Evolutionary conservation across 169 alveolate genomes (phyloP).

Genomic region (Babesia divergens): DNA sequence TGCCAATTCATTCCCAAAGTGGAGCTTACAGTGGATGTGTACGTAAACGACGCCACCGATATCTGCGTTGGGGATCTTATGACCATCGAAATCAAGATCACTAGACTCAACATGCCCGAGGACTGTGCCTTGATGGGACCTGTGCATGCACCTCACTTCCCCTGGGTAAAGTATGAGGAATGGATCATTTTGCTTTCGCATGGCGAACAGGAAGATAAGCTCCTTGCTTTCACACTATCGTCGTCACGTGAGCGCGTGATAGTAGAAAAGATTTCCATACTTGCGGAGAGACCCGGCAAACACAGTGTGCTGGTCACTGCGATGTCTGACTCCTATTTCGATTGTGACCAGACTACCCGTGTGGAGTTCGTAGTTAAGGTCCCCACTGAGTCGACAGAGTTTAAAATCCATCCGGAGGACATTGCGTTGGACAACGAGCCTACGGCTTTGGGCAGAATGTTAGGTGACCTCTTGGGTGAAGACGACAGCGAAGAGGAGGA

Average conservation of each 20-base stretch:
- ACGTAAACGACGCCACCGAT: conserved; percentile 84
- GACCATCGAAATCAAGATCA: conserved; percentile 78
- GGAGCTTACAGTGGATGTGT: conserved; percentile 71
- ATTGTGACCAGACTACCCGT: conserved; percentile 70
- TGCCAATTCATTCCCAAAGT: conserved; percentile 76
- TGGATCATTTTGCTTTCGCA: conserved; percentile 82
- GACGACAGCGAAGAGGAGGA: conserved; percentile 78
- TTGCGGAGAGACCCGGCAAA: conserved; percentile 76
- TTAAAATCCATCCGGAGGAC: conserved; percentile 83
- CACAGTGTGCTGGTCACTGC: conserved; percentile 67
- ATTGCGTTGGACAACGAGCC: conserved; percentile 83
- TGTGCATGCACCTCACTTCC: conserved; percentile 86
- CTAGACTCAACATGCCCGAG: conserved; percentile 74
- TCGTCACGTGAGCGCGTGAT: conserved; percentile 70
- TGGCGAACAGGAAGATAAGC: conserved; percentile 35
- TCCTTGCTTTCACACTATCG: conserved; percentile 66
- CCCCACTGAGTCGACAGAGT: conserved; percentile 57
- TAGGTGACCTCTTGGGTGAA: conserved; percentile 73
- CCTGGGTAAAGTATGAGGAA: conserved; percentile 85
- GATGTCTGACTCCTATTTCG: conserved; percentile 77
- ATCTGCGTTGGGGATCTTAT: conserved; percentile 86
- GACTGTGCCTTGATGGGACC: conserved; percentile 83
- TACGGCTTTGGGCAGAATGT: conserved; percentile 76
- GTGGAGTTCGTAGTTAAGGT: conserved; percentile 53
- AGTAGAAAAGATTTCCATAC: conserved; percentile 69